phyloP scores from a whole-genome alignment of 805 yeast genomes.

The Scheffersomyces ergatensis region DNA sequence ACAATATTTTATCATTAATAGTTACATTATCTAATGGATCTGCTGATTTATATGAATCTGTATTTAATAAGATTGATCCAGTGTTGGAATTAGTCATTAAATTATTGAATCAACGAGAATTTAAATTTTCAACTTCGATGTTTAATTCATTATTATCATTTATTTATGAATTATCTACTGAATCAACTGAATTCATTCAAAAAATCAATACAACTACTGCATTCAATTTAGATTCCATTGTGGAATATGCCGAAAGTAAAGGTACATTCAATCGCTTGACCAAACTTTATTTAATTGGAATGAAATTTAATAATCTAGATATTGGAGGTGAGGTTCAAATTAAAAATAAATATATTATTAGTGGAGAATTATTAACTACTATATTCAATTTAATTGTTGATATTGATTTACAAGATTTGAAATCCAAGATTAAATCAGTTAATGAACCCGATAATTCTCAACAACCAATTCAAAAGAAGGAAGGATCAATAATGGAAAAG shows the following conservation, averaged over 20 bases:
- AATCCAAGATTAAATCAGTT: constrained; percentile 19
- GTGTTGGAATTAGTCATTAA: constrained; percentile 36
- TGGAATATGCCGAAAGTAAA: constrained; percentile 3
- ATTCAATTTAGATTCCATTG: constrained; percentile 7
- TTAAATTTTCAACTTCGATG: constrained; percentile 36
- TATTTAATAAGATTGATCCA: constrained; percentile 44
- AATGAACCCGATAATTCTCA: constrained; percentile 32
- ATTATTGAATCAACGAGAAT: constrained; percentile 20
- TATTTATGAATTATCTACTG: constrained; percentile 58
- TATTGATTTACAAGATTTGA: constrained; percentile 30
- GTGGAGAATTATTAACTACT: constrained; percentile 17
- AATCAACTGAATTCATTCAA: constrained; percentile 52
- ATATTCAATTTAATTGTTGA: constrained; percentile 19
- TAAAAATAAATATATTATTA: constrained; percentile 14
- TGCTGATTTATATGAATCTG: constrained; percentile 44
- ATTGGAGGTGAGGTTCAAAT: constrained; percentile 15
- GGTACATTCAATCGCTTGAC: constrained; percentile 20
- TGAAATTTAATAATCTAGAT: constrained; percentile 42
- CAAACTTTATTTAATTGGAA: constrained; percentile 38
- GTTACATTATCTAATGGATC: constrained; percentile 66
- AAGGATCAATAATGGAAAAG: constrained; percentile 5
- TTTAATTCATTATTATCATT: constrained; percentile 56
- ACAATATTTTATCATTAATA: constrained; percentile 67
- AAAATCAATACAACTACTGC: constrained; percentile 7
- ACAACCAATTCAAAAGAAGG: constrained; percentile 24